phyloP scores from a whole-genome alignment of 1,284 basidiomycete genomes.

The Moesziomyces antarcticus region DNA sequence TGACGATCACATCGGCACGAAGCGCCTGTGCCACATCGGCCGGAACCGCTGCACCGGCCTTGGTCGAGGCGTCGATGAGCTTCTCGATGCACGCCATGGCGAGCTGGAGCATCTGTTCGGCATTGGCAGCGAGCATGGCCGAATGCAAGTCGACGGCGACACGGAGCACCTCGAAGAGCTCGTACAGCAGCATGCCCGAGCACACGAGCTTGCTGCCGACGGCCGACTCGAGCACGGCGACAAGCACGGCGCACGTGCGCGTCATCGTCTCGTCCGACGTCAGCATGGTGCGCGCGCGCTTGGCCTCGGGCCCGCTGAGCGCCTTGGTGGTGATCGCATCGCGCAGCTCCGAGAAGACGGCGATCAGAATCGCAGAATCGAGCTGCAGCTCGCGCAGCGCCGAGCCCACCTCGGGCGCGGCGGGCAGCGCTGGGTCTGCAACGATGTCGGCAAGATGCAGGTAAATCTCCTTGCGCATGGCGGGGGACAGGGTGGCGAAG shows the following conservation, averaged over 20 bases:
- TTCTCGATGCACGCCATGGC: slow-evolving; percentile 79
- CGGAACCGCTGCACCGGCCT: slow-evolving; percentile 29
- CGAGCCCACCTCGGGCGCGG: slow-evolving; percentile 38
- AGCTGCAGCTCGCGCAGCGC: slow-evolving; percentile 52
- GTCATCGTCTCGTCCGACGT: slow-evolving; percentile 44
- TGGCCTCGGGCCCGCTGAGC: slow-evolving; percentile 70
- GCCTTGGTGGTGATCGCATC: slow-evolving; percentile 70
- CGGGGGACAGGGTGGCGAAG: slow-evolving; percentile 72
- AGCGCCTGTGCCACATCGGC: slow-evolving; percentile 53
- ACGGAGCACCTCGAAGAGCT: slow-evolving; percentile 80
- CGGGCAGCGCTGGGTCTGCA: slow-evolving; percentile 38
- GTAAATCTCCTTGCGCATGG: slow-evolving; percentile 74
- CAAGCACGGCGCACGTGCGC: slow-evolving; percentile 49
- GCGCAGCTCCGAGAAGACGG: slow-evolving; percentile 74
- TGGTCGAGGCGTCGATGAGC: slow-evolving; percentile 72
- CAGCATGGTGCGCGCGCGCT: slow-evolving; percentile 45
- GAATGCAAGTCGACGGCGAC: slow-evolving; percentile 74
- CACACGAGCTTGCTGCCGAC: slow-evolving; percentile 75
- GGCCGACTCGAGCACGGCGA: slow-evolving; percentile 77
- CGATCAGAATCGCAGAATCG: slow-evolving; percentile 71
- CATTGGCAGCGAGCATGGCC: slow-evolving; percentile 73
- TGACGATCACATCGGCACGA: slow-evolving; percentile 61
- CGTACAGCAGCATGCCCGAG: slow-evolving; percentile 78
- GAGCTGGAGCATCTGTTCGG: slow-evolving; percentile 87
- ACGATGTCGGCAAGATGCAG: slow-evolving; percentile 69